Base-by-base conservation (phyloP, 2,329 filamentous ascomycete genomes). In the Fusarium subglutinans region DNA sequence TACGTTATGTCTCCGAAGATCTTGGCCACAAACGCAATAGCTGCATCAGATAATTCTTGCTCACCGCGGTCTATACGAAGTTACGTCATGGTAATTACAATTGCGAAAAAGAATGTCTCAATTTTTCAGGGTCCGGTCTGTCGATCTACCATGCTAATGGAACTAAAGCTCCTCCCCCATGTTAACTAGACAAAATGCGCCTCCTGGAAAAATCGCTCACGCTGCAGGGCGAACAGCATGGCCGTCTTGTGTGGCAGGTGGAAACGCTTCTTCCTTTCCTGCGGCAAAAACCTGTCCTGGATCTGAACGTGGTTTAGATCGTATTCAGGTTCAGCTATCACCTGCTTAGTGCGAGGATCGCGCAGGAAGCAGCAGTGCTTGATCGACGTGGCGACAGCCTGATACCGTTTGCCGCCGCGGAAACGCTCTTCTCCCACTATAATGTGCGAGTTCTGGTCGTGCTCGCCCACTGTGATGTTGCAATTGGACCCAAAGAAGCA, bases 191-290 rank as follows among this genome's bases (percentile, higher is more conserved):
- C 74, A 50, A 79, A 75, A 44, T 78, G 69, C 0, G 57, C 77
- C 54, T 79, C 77, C 10, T 78, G 76, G 59, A 79, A 79, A 63
- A 79, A 79, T 50, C 77, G 76, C 35, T 79, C 76, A 51, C 77
- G 69, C 53, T 78, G 76, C 22, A 79, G 68, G 8, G 77, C 77
- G 50, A 79, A 72, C 11, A 79, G 65, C 59, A 79, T 74, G 11
- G 77, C 69, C 40, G 76, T 79, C 74, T 79, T 79, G 69, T 79
- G 77, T 10, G 77, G 77, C 26, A 79, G 56, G 58, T 79, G 74
- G 68, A 79, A 78, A 1, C 76, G 68, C 68, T 79, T 78, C 76
- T 79, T 79, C 63, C 69, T 78, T 66, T 79, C 77, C 50, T 73
- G 69, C 24, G 77, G 77, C 50, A 79, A 22, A 55, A 69, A 79